Conservation (phyloP, 345 rosid species). For the Excoecaria cochinchinensis region DNA sequence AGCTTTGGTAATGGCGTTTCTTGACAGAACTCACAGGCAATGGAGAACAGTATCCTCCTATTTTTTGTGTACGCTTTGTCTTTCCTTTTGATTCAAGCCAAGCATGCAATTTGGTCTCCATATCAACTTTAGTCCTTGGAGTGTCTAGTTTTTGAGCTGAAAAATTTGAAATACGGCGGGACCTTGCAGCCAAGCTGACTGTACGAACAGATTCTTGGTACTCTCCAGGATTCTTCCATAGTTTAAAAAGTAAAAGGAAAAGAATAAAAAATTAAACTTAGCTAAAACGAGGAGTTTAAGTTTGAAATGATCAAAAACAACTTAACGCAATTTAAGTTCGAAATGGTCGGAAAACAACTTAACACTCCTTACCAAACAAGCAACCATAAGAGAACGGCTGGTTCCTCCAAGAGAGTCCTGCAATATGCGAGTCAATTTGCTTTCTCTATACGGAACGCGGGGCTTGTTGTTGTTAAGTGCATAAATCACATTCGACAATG, state of each 20-base stretch:
- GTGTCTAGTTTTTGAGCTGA: conserved; percentile 54
- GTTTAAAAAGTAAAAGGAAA: background rate
- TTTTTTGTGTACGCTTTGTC: conserved; percentile 53
- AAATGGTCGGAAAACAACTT: background rate
- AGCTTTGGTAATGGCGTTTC: conserved; percentile 39
- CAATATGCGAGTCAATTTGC: conserved; percentile 86
- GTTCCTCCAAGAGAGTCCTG: conserved; percentile 97
- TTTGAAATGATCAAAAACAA: background rate
- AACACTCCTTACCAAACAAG: conserved; percentile 64
- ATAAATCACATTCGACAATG: conserved; percentile 81
- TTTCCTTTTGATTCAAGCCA: conserved; percentile 96
- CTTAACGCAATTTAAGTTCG: background rate
- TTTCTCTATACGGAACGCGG: conserved; percentile 83
- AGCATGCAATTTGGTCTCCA: conserved; percentile 78
- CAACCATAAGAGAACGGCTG: conserved; percentile 81
- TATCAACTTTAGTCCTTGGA: conserved; percentile 60
- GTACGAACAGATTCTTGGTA: conserved; percentile 90
- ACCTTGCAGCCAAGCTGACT: conserved; percentile 87
- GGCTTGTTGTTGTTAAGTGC: conserved; percentile 75
- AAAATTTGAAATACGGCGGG: conserved; percentile 67
- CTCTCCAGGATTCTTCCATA: conserved; percentile 80
- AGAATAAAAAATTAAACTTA: conserved; percentile 5
- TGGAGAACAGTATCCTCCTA: conserved; percentile 48
- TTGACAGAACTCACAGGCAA: conserved; percentile 38
- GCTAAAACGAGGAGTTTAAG: background rate